Base-by-base conservation (phyloP, 1,284 basidiomycete species). In the Ustilago hordei region DNA sequence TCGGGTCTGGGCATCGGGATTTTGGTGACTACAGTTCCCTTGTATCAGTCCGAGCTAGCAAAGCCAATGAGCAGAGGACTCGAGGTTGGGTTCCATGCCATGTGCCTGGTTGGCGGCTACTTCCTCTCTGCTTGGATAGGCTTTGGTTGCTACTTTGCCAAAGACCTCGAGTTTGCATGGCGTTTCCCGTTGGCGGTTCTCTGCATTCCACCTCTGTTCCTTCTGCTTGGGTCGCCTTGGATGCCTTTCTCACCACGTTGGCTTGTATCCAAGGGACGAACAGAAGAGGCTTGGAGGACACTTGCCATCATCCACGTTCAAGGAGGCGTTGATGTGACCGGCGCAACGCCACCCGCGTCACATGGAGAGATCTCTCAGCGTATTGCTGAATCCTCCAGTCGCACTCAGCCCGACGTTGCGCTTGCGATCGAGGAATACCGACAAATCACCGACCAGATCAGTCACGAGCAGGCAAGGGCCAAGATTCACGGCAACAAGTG, bases 151-250 rank as follows among this genome's bases (percentile, higher is more conserved):
- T 50, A 50, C 28, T 50, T 50, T 32, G 31, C 28, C 6, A 50
- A 50, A 13, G 48, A 50, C 13, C 48, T 50, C 48, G 48, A 50
- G 48, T 50, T 50, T 50, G 48, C 48, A 50, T 50, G 48, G 48
- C 31, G 48, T 15, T 50, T 50, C 28, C 48, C 48, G 28, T 28
- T 50, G 28, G 48, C 48, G n/a, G 23, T 50, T 11, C 48, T 50
- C 28, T 31, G 23, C 15, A 28, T 50, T 50, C 48, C 48, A 9
- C 48, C 48, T 17, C 15, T n/a, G n/a, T 12, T 50, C 8, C 31
- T 50, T 7, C 31, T 50, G n/a, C 23, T 50, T 15, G 48, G 48
- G 1, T 50, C 48, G 15, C 31, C 48, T 11, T 50, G 48, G 48
- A 50, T 50, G 28, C 48, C 48, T 11, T 50, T 50, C 48, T 50